Evolutionary conservation across 306 rosid species (phyloP), one percentile per base, ranked within the genome.

Genomic region (Gleditsia sinensis): DNA sequence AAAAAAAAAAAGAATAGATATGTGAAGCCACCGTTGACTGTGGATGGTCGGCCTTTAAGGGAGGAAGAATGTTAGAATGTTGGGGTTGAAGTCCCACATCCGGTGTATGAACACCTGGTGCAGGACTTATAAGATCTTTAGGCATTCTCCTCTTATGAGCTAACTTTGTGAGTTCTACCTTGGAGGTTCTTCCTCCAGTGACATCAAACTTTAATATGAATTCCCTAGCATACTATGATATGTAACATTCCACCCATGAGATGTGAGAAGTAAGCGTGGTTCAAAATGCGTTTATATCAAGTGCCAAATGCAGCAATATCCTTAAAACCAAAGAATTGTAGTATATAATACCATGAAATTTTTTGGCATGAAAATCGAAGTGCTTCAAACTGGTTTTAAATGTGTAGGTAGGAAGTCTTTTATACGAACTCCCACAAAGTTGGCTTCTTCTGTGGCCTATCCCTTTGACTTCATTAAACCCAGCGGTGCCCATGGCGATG

Each of bases 391-490:
- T 77, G 25, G 53, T 72, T 89, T 78, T 39, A 9, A 70, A 60
- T 77, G 79, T 75, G 33, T 74, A 94, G 98, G 98, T 60, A 85
- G 83, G 81, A 91, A 89, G 79, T 94, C 98, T 45, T 71, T 75
- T 40, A 82, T 91, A 37, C 76, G 77, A 68, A 56, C 96, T 43
- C 97, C 97, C 4, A 70, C 87, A 13, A 91, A 86, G 81, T 55
- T 94, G 74, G 88, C 89, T 82, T 76, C 92, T 59, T 79, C 96
- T 16, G 94, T 94, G 80, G 98, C 94, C 59, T 94, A 94, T 82
- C 98, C 98, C 50, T 94, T 94, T 84, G 84, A 94, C 64, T 85
- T 94, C 75, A 79, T 94, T 56, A 94, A 94, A 69, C 98, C 98
- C 23, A 82, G 92, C 58, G 94, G 91, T 45, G 82, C 86, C 43